A percentile compares a stretch with the other conserved stretches of the same genome.
These are phyloP conservation scores for Rhexocercosporidium sp. DNA, from an alignment of 2,329 filamentous ascomycete genomes.

Conservation along the genomic window DNA sequence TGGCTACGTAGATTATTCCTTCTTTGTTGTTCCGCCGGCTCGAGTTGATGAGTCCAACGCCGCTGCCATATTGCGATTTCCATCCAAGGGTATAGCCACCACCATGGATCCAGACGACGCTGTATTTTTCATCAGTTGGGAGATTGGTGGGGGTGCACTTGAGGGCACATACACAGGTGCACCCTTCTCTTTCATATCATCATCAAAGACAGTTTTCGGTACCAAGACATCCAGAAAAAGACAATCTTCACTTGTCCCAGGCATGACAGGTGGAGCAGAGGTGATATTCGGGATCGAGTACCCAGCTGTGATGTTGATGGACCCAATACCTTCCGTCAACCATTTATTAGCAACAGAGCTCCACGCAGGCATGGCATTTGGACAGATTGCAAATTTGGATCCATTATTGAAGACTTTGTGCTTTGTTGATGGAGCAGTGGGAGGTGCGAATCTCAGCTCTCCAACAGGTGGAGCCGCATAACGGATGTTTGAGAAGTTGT, in stretches of 20 bases:
- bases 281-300: slow-evolving; percentile 25
- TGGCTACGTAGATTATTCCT: slow-evolving; percentile 43
- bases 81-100: slow-evolving; percentile 50
- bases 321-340: not conserved
- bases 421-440: slow-evolving; percentile 37
- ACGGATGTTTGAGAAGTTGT: slow-evolving; percentile 48
- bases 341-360: not conserved
- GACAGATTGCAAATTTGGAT: slow-evolving; percentile 43
- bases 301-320: slow-evolving; percentile 2
- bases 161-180: slow-evolving; percentile 27
- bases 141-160: not conserved
- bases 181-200: slow-evolving; percentile 36
- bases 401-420: slow-evolving; percentile 42
- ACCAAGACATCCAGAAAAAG: slow-evolving; percentile 54
- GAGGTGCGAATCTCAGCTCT: slow-evolving; percentile 49
- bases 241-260: slow-evolving; percentile 48
- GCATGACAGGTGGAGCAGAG: not conserved
- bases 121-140: slow-evolving; percentile 40
- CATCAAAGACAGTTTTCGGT: slow-evolving; percentile 45
- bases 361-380: slow-evolving; percentile 42
- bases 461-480: slow-evolving; percentile 50
- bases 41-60: slow-evolving; percentile 45
- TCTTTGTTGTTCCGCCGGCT: slow-evolving; percentile 37
- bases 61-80: slow-evolving; percentile 46
- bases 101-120: slow-evolving; percentile 55